Conservation (phyloP, 108 stramenopile species). For the Halocafeteria seosinensis region DNA sequence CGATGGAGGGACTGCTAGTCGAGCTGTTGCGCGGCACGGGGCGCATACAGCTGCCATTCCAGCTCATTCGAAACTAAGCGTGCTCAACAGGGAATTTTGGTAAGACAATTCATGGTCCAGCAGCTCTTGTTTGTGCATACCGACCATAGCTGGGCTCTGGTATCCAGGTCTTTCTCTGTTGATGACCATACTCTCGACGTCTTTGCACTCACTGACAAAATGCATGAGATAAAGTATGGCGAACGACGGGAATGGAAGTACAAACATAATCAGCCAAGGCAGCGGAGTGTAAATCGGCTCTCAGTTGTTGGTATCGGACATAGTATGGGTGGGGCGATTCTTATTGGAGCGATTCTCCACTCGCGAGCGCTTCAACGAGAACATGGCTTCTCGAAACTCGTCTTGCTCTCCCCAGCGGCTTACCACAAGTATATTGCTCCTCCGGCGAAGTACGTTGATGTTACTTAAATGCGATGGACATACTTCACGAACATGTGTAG, state of each 20-base stretch:
- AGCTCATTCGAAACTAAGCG: too few species aligned
- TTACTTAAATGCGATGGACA: too few species aligned
- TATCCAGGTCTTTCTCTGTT: slow-evolving; percentile 13
- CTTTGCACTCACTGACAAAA: neutral
- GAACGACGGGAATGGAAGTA: neutral
- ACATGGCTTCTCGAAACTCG: neutral
- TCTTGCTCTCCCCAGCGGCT: neutral
- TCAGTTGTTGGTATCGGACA: neutral
- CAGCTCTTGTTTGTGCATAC: too few species aligned
- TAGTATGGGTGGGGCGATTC: neutral
- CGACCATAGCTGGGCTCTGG: too few species aligned
- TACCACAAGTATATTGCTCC: too few species aligned
- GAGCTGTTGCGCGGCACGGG: too few species aligned
- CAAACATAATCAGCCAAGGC: neutral
- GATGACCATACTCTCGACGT: slow-evolving; percentile 13
- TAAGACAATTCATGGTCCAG: too few species aligned
- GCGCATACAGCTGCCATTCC: too few species aligned
- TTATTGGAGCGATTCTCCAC: neutral
- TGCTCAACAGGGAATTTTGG: too few species aligned
- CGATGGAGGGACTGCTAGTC: too few species aligned
- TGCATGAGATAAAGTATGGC: neutral
- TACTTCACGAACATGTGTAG: too few species aligned
- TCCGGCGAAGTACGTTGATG: too few species aligned
- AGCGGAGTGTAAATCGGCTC: neutral
- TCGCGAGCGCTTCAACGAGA: neutral